Percentiles rank a stretch among this genome's conserved stretches.
These are phyloP conservation scores for Poa pratensis DNA, from an alignment of 176 grass and related monocot species.

Conservation along the genomic window DNA sequence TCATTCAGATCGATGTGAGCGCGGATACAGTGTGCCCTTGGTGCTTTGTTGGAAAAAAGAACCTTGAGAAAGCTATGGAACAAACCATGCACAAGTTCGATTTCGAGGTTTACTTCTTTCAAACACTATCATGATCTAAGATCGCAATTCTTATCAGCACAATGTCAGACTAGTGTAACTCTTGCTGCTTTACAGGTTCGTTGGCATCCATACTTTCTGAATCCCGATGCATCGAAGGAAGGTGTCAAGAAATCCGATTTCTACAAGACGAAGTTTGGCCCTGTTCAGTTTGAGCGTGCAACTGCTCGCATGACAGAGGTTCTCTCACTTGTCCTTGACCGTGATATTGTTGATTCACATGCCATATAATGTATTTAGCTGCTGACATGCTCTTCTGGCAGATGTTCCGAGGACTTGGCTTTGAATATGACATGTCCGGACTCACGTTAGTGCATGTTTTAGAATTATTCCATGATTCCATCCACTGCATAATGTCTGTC, in stretches of 20 bases:
- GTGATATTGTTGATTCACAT: slow-evolving; percentile 12
- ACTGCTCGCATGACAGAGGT: slow-evolving; percentile 82
- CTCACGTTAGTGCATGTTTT: slow-evolving; percentile 71
- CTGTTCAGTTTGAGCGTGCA: slow-evolving; percentile 64
- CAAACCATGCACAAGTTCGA: slow-evolving; percentile 73
- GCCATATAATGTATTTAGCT: slow-evolving; percentile 26
- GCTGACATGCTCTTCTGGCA: slow-evolving; percentile 42
- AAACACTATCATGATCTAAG: background rate
- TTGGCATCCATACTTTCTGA: slow-evolving; percentile 92
- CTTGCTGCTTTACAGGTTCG: slow-evolving; percentile 55
- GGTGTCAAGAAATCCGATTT: slow-evolving; percentile 79
- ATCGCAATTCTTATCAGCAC: slow-evolving; percentile 17
- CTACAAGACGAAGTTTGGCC: slow-evolving; percentile 70
- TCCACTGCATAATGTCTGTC: background rate
- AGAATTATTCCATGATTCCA: slow-evolving; percentile 10
- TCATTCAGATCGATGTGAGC: slow-evolving; percentile 84
- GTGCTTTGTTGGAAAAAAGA: slow-evolving; percentile 92
- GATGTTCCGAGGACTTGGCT: slow-evolving; percentile 83
- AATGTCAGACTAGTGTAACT: background rate
- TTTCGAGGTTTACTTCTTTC: slow-evolving; percentile 72
- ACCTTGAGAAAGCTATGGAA: slow-evolving; percentile 88
- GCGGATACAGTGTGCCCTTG: slow-evolving; percentile 96
- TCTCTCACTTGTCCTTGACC: background rate
- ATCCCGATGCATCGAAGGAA: slow-evolving; percentile 85
- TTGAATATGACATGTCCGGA: slow-evolving; percentile 80